These are phyloP conservation scores for Microbotryum saponariae DNA, from an alignment of 1,284 basidiomycete species.

Conservation along the genomic window DNA sequence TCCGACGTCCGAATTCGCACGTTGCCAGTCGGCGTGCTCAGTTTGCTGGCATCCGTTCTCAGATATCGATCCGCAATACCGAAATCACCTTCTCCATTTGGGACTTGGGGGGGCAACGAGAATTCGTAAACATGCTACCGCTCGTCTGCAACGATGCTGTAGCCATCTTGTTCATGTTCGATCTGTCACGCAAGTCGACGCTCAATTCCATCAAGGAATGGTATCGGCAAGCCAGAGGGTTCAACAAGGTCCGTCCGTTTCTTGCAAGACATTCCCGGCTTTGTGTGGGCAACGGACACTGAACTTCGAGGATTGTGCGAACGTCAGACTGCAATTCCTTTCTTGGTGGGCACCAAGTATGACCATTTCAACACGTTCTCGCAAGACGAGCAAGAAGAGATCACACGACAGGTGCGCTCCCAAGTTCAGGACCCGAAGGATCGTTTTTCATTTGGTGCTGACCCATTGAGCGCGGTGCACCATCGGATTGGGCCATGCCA, in stretches of 20 bases:
- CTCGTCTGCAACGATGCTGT: slow-evolving; percentile 97
- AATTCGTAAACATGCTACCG: slow-evolving; percentile 98
- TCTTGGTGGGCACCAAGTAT: slow-evolving; percentile 91
- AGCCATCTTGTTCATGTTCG: slow-evolving; percentile 99
- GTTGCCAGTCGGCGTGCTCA: background rate
- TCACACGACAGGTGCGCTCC: slow-evolving; percentile 75
- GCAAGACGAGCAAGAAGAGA: slow-evolving; percentile 95
- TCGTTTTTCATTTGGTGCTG: background rate
- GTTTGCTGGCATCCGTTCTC: background rate
- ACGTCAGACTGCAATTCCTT: slow-evolving; percentile 80
- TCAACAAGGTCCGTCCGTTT: slow-evolving; percentile 80
- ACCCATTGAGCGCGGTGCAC: slow-evolving; percentile 1
- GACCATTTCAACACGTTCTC: slow-evolving; percentile 94
- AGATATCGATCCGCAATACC: slow-evolving; percentile 86
- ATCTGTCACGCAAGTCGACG: slow-evolving; percentile 91
- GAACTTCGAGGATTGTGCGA: slow-evolving; percentile 1
- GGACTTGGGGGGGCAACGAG: slow-evolving; percentile 92
- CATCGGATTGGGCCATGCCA: slow-evolving; percentile 9
- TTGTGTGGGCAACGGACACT: background rate
- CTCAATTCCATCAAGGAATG: slow-evolving; percentile 97
- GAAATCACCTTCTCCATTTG: slow-evolving; percentile 99
- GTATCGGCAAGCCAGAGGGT: slow-evolving; percentile 96
- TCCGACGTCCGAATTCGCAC: background rate
- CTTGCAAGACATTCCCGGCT: background rate
- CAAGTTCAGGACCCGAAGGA: too few species aligned